phyloP scores from a whole-genome alignment of 495 filamentous ascomycete genomes.

The Trichocladium antarcticum region DNA sequence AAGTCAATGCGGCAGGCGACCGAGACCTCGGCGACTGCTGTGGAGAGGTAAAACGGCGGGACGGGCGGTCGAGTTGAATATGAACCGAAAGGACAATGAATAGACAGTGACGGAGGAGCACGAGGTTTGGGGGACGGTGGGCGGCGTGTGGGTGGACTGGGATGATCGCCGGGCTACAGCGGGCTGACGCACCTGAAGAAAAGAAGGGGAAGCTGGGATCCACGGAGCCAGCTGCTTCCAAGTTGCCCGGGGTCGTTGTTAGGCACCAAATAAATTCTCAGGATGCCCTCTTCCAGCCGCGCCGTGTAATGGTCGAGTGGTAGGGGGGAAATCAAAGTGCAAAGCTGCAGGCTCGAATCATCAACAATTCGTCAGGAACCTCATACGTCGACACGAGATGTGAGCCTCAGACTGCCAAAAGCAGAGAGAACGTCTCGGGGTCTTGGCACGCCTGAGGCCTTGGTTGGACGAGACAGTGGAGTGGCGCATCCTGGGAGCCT shows the following conservation, averaged over 20 bases:
- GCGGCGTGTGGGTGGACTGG: background rate
- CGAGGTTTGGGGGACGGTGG: background rate
- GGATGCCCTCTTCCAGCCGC: background rate
- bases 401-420: slow-evolving; percentile 11
- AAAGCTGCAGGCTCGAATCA: background rate
- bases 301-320: background rate
- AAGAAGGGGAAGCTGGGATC: background rate
- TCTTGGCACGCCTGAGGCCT: slow-evolving; percentile 6
- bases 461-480: slow-evolving; percentile 3
- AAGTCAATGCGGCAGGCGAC: background rate
- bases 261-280: background rate
- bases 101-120: background rate
- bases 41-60: background rate
- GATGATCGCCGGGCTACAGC: background rate
- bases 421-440: slow-evolving; percentile 1
- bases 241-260: background rate
- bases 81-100: background rate
- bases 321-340: no score
- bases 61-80: background rate
- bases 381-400: background rate
- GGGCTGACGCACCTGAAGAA: slow-evolving; percentile 12
- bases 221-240: slow-evolving; percentile 5
- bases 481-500: background rate
- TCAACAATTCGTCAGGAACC: background rate
- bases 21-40: background rate